Conservation (phyloP, 768 basidiomycete species). For the Trametes cingulata region DNA sequence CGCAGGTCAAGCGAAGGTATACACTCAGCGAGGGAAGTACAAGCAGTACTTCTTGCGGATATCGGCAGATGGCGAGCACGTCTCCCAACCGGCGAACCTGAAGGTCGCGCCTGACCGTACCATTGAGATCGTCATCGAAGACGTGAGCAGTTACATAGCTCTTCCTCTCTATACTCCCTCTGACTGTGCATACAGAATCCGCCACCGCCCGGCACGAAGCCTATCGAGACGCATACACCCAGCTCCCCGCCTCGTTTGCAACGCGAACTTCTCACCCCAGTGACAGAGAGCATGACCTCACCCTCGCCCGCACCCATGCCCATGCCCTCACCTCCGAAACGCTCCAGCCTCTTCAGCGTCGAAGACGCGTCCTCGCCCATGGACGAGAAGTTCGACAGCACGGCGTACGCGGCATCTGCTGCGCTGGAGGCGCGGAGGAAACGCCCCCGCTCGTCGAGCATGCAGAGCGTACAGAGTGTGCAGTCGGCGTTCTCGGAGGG, state of each 20-base stretch:
- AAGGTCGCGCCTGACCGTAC: conserved; percentile 55
- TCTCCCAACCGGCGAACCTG: conserved; percentile 58
- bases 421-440: background rate
- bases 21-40: conserved; percentile 65
- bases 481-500: conserved; percentile 1
- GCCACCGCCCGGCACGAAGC: conserved; percentile 1
- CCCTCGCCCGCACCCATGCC: conserved; percentile 15
- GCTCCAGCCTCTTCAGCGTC: conserved; percentile 10
- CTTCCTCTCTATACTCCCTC: background rate
- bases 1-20: conserved; percentile 65
- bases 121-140: conserved; percentile 58
- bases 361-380: background rate
- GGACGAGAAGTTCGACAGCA: conserved; percentile 6
- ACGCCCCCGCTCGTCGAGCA: conserved; percentile 14
- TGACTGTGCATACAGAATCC: background rate
- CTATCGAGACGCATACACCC: background rate
- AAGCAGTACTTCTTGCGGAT: conserved; percentile 69
- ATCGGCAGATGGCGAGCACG: conserved; percentile 51
- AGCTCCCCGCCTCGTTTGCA: conserved; percentile 3
- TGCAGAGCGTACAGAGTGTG: conserved; percentile 12
- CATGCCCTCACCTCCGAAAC: conserved; percentile 3
- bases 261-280: conserved; percentile 18
- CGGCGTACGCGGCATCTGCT: background rate
- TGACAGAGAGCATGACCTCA: conserved; percentile 18
- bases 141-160: conserved; percentile 42